Percentiles rank a stretch among this genome's conserved stretches.
These are phyloP conservation scores for Metarhizium guizhouense DNA, from an alignment of 2,329 filamentous ascomycete genomes.

Conservation along the genomic window DNA sequence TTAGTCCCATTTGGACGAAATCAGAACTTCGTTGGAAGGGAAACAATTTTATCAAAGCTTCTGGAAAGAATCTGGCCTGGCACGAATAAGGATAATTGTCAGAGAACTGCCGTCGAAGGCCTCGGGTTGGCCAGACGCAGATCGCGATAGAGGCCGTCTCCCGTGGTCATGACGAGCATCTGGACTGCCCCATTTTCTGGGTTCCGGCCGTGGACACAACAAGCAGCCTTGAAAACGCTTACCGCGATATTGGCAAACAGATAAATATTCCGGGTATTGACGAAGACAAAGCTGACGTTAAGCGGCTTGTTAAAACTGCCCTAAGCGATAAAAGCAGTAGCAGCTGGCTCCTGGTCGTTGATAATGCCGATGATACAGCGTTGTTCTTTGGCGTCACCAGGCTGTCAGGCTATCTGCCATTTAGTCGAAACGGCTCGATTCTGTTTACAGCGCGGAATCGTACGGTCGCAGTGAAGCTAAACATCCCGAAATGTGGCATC, in stretches of 20 bases:
- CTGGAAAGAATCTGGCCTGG: slow-evolving; percentile 6
- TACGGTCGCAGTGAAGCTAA: slow-evolving; percentile 5
- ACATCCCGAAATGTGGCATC: slow-evolving; percentile 5
- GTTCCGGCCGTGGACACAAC: slow-evolving; percentile 19
- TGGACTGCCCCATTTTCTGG: slow-evolving; percentile 32
- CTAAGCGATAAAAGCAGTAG: slow-evolving; percentile 19
- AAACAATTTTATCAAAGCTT: slow-evolving; percentile 10
- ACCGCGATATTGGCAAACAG: slow-evolving; percentile 20
- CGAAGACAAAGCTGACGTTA: slow-evolving; percentile 25
- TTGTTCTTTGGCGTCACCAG: slow-evolving; percentile 16
- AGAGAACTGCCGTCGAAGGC: slow-evolving; percentile 17
- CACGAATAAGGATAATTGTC: slow-evolving; percentile 12
- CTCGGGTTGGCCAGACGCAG: slow-evolving; percentile 25
- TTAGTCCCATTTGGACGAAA: slow-evolving; percentile 12
- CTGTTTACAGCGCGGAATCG: slow-evolving; percentile 10
- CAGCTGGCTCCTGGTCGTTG: slow-evolving; percentile 33
- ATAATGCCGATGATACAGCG: slow-evolving; percentile 32
- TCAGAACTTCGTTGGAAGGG: slow-evolving; percentile 13
- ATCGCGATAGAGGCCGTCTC: slow-evolving; percentile 12
- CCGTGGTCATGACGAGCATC: slow-evolving; percentile 13
- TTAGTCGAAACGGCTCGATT: slow-evolving; percentile 8
- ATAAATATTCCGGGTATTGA: slow-evolving; percentile 20
- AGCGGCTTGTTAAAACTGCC: slow-evolving; percentile 22
- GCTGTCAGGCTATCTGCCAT: slow-evolving; percentile 12
- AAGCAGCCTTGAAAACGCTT: slow-evolving; percentile 24